Percentiles rank a stretch among this genome's conserved stretches.
phyloP scores from a whole-genome alignment of 306 rosid genomes.

The Fragaria vesca region DNA sequence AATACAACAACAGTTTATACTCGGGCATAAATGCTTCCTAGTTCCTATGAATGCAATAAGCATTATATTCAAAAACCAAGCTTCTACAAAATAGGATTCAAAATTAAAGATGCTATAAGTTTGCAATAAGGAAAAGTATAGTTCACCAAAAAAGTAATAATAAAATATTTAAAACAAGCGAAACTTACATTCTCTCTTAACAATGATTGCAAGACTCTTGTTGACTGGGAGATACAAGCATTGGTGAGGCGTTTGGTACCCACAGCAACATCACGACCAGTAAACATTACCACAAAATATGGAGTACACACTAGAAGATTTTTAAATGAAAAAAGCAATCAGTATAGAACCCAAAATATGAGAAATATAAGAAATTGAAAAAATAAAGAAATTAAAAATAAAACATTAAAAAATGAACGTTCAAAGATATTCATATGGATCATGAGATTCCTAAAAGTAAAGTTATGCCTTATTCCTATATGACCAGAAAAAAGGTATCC shows the following conservation, averaged over 20 bases:
- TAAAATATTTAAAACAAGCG: not conserved
- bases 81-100: not conserved
- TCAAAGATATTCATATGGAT: constrained; percentile 14
- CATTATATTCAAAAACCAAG: not conserved
- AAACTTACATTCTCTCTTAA: constrained; percentile 74
- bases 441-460: constrained; percentile 7
- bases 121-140: not conserved
- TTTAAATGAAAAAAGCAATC: constrained; percentile 16
- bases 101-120: not conserved
- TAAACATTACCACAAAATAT: constrained; percentile 89
- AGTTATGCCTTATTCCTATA: constrained; percentile 12
- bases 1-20: not conserved
- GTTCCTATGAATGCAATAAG: not conserved
- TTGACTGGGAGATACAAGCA: constrained; percentile 82
- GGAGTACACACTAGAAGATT: constrained; percentile 65
- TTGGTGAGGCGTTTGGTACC: constrained; percentile 51
- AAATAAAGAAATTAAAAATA: not conserved
- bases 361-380: not conserved
- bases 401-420: not conserved
- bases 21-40: not conserved
- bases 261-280: constrained; percentile 49
- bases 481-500: not conserved
- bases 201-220: constrained; percentile 73
- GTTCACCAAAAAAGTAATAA: not conserved
- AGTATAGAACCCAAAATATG: not conserved